Percentiles rank a stretch among this genome's conserved stretches.
Conservation (phyloP, 2,329 filamentous ascomycete species). For the Hymenoscyphus occultus region DNA sequence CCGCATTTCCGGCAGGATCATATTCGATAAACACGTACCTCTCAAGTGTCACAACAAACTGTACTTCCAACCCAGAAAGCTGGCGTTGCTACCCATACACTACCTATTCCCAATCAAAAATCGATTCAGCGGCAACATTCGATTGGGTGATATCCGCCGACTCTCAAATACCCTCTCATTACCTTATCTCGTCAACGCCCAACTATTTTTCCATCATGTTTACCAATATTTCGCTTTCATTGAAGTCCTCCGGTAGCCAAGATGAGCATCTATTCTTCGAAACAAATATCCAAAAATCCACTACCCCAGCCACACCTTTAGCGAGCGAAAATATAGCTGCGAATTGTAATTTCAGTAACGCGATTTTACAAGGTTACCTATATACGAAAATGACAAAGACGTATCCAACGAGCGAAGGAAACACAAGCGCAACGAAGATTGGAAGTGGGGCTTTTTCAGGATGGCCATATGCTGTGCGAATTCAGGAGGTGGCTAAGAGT, state of each 20-base stretch:
- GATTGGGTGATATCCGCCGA: constrained; percentile 56
- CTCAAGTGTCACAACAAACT: constrained; percentile 49
- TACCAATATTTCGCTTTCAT: constrained; percentile 47
- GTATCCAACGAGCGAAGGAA: constrained; percentile 38
- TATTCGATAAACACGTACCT: constrained; percentile 60
- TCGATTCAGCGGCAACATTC: constrained; percentile 50
- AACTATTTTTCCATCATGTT: constrained; percentile 58
- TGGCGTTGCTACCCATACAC: constrained; percentile 43
- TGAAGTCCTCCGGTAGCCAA: constrained; percentile 46
- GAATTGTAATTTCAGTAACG: constrained; percentile 57
- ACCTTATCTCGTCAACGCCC: constrained; percentile 52
- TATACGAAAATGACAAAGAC: constrained; percentile 53
- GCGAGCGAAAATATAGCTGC: constrained; percentile 45
- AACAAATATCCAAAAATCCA: constrained; percentile 50
- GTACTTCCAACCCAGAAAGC: constrained; percentile 55
- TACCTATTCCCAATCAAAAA: constrained; percentile 44
- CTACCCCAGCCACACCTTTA: constrained; percentile 47
- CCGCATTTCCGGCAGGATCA: constrained; percentile 57
- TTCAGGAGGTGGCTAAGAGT: constrained; percentile 50
- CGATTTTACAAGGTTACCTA: constrained; percentile 53
- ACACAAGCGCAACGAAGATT: constrained; percentile 23
- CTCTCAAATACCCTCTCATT: constrained; percentile 41
- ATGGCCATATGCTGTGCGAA: constrained; percentile 59
- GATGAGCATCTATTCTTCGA: constrained; percentile 59
- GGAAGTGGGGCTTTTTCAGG: constrained; percentile 34